Conservation (phyloP, 1,284 basidiomycete species). For the Moesziomyces parantarcticus region DNA sequence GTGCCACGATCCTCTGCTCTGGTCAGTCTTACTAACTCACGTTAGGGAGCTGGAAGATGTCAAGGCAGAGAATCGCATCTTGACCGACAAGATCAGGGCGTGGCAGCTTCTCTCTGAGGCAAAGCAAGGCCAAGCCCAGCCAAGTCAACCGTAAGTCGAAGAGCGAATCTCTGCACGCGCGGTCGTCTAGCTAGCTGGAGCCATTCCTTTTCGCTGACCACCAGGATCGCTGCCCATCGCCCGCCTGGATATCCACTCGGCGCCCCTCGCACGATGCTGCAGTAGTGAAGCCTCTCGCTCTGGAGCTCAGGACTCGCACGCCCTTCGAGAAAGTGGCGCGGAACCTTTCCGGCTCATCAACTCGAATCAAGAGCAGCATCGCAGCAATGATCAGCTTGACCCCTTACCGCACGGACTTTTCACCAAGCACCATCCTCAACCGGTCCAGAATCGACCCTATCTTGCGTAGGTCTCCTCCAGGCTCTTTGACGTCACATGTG, state of each 20-base stretch:
- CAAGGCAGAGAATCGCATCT: slow-evolving; percentile 11
- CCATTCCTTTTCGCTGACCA: neutral
- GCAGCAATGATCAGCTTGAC: neutral
- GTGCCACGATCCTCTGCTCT: neutral
- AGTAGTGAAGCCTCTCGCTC: neutral
- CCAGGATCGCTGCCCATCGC: neutral
- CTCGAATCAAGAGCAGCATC: neutral
- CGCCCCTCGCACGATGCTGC: neutral
- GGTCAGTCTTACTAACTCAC: neutral
- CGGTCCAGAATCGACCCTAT: no score
- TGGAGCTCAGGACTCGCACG: neutral
- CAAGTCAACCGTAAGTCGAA: neutral
- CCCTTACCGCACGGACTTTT: neutral
- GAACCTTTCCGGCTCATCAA: neutral
- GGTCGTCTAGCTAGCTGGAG: no score
- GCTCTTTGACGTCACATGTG: no score
- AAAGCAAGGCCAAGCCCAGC: neutral
- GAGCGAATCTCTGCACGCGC: neutral
- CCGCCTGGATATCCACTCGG: no score
- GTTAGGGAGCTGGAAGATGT: slow-evolving; percentile 20
- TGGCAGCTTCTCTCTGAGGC: neutral
- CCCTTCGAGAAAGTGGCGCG: neutral
- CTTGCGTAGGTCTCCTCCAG: no score
- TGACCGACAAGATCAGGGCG: slow-evolving; percentile 16
- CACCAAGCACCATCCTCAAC: neutral